phyloP scores from a whole-genome alignment of 2,329 filamentous ascomycete species.

The Alternaria alternata region DNA sequence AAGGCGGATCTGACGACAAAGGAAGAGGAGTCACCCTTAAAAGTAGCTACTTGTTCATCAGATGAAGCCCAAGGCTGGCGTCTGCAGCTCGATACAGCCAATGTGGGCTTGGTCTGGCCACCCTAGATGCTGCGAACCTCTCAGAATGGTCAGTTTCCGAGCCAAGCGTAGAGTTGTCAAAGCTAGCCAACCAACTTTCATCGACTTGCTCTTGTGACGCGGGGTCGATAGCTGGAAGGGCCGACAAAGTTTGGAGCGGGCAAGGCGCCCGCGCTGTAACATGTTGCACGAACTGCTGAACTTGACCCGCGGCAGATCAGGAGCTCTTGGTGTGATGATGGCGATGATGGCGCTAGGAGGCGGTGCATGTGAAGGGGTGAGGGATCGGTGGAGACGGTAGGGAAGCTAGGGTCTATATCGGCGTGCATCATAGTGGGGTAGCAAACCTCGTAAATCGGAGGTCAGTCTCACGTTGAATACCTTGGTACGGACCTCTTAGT shows the following conservation, averaged over 20 bases:
- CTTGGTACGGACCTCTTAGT: neutral
- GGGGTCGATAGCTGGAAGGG: conserved; percentile 19
- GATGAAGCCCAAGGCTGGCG: conserved; percentile 23
- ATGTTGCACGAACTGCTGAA: conserved; percentile 8
- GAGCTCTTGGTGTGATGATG: neutral
- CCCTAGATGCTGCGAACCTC: conserved; percentile 12
- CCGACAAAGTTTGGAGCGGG: conserved; percentile 9
- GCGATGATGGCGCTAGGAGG: neutral
- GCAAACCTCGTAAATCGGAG: neutral
- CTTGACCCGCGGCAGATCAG: neutral
- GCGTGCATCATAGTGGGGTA: neutral
- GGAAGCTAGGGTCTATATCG: neutral
- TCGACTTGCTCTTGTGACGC: conserved; percentile 30
- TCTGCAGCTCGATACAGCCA: conserved; percentile 24
- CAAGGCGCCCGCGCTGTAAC: conserved; percentile 1
- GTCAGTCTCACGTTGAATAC: neutral
- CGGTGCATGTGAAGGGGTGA: neutral
- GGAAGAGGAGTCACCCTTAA: conserved; percentile 2
- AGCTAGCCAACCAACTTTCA: conserved; percentile 23
- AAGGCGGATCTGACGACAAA: conserved; percentile 9
- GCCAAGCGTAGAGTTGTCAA: conserved; percentile 21
- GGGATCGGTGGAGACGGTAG: neutral
- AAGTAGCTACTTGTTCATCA: conserved; percentile 24
- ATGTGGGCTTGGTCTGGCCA: conserved; percentile 20
- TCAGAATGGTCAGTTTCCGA: conserved; percentile 17